Percentiles rank a stretch among this genome's conserved stretches.
Evolutionary conservation across 106 monocot species (phyloP).

Genomic region (Cymbidium sinense): DNA sequence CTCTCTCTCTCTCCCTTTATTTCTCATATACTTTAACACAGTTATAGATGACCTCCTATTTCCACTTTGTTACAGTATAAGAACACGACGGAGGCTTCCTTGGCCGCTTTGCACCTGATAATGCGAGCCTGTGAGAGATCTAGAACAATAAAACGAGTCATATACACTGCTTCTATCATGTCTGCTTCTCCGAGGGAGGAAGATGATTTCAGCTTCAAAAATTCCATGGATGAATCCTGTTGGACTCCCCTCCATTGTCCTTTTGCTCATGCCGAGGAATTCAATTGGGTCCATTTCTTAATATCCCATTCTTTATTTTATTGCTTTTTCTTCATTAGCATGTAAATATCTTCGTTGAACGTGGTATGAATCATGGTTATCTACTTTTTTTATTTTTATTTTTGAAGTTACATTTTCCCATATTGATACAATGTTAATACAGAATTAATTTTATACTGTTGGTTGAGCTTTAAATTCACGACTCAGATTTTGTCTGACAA

Average conservation of each 20-base stretch:
- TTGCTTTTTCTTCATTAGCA: background rate
- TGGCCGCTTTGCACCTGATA: background rate
- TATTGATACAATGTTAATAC: too few relatives aligned
- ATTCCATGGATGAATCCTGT: constrained; percentile 48
- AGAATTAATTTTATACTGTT: too few relatives aligned
- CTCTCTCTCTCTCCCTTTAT: too few relatives aligned
- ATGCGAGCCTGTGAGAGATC: background rate
- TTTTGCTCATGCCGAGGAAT: background rate
- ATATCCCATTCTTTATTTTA: too few relatives aligned
- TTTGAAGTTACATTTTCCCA: too few relatives aligned
- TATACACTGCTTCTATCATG: constrained; percentile 29
- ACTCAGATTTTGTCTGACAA: too few relatives aligned
- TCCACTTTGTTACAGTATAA: constrained; percentile 1
- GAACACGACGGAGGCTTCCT: constrained; percentile 7
- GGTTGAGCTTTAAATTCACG: too few relatives aligned
- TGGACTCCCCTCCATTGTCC: constrained; percentile 50
- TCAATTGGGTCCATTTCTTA: too few relatives aligned
- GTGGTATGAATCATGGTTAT: constrained; percentile 23
- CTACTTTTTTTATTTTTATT: too few relatives aligned
- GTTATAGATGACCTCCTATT: too few relatives aligned
- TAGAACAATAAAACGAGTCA: background rate
- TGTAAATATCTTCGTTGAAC: too few relatives aligned
- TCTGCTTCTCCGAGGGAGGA: constrained; percentile 19
- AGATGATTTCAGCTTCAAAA: constrained; percentile 16
- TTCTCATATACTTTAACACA: background rate